phyloP scores from a whole-genome alignment of 2,329 filamentous ascomycete genomes.

The Stemphylium lycopersici region DNA sequence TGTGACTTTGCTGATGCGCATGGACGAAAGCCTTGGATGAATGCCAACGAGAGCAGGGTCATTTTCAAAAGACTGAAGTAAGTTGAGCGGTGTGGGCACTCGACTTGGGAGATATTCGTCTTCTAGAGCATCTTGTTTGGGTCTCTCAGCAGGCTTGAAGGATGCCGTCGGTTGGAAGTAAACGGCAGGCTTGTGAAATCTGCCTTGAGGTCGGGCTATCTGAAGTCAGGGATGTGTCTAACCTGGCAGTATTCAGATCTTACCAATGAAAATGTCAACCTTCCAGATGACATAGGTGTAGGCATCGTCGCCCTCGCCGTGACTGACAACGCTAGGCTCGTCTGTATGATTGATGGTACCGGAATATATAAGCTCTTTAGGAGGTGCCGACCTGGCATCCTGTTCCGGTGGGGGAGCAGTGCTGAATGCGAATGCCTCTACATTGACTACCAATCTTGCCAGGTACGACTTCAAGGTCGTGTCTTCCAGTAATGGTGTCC shows the following conservation, averaged over 20 bases:
- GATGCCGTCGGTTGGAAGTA: constrained; percentile 65
- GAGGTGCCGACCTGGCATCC: constrained; percentile 43
- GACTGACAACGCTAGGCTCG: constrained; percentile 39
- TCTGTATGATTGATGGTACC: constrained; percentile 41
- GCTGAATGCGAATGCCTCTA: constrained; percentile 69
- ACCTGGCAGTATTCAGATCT: neutral
- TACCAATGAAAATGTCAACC: constrained; percentile 46
- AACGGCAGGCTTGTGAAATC: constrained; percentile 69
- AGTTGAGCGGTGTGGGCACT: constrained; percentile 72
- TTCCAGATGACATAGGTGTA: constrained; percentile 50
- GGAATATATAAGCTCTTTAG: constrained; percentile 66
- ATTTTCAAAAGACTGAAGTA: constrained; percentile 74
- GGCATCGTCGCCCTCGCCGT: constrained; percentile 30
- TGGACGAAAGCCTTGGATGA: constrained; percentile 71
- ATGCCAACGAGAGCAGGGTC: constrained; percentile 68
- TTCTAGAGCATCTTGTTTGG: constrained; percentile 51
- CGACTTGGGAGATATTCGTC: constrained; percentile 73
- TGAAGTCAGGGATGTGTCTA: constrained; percentile 10
- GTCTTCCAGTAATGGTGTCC: constrained; percentile 66
- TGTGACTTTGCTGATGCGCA: constrained; percentile 75
- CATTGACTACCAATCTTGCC: constrained; percentile 65
- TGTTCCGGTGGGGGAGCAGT: constrained; percentile 53
- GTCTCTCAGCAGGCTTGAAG: constrained; percentile 60
- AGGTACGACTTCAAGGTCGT: constrained; percentile 64
- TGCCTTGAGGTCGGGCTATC: constrained; percentile 58